These are phyloP conservation scores for Trichoderma orchidacearum DNA, from an alignment of 495 filamentous ascomycete species.

Conservation along the genomic window DNA sequence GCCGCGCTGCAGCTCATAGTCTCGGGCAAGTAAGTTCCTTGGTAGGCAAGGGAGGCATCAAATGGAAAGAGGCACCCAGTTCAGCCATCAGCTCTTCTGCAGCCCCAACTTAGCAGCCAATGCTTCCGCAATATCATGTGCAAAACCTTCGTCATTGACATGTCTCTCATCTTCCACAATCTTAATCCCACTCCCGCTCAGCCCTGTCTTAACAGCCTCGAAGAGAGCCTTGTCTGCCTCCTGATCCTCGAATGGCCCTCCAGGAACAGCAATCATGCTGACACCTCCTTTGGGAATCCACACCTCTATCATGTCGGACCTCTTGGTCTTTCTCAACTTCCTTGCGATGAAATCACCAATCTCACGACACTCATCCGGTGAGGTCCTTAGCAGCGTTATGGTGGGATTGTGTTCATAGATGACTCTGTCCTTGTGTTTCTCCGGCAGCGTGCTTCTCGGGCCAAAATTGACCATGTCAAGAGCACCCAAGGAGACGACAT, in stretches of 20 bases:
- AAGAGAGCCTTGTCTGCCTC: slow-evolving; percentile 26
- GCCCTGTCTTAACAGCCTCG: slow-evolving; percentile 21
- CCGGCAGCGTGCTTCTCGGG: slow-evolving; percentile 36
- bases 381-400: slow-evolving; percentile 52
- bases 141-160: slow-evolving; percentile 26
- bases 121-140: slow-evolving; percentile 24
- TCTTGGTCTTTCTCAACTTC: slow-evolving; percentile 28
- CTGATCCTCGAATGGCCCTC: slow-evolving; percentile 20
- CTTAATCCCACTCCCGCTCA: slow-evolving; percentile 15
- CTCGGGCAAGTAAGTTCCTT: too few relatives aligned
- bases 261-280: slow-evolving; percentile 20
- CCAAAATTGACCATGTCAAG: slow-evolving; percentile 63
- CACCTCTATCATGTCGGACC: slow-evolving; percentile 31
- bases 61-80: too few relatives aligned
- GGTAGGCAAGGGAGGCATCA: too few relatives aligned
- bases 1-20: too few relatives aligned
- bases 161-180: slow-evolving; percentile 22
- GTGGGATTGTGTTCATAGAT: slow-evolving; percentile 50
- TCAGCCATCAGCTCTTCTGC: neutral
- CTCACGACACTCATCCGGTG: slow-evolving; percentile 32
- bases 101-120: slow-evolving; percentile 8
- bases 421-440: slow-evolving; percentile 25
- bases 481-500: slow-evolving; percentile 50
- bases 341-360: slow-evolving; percentile 39
- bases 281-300: slow-evolving; percentile 41